phyloP scores from a whole-genome alignment of 441 rosid species.

The Macaranga tanarius region DNA sequence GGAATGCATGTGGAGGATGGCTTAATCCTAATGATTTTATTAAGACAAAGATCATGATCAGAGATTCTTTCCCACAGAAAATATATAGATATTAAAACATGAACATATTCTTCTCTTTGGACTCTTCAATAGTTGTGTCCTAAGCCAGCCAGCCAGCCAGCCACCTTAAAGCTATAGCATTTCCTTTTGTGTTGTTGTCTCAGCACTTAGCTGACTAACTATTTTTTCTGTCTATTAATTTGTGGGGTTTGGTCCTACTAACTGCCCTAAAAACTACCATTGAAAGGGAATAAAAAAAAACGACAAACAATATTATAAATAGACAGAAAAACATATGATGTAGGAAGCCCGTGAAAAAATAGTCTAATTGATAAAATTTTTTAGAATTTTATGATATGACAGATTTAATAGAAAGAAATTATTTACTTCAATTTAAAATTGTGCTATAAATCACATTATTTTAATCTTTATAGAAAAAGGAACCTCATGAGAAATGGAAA shows the following conservation, averaged over 20 bases:
- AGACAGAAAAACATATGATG: background rate
- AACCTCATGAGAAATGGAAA: no score
- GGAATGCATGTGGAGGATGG: no score
- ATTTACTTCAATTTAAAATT: no score
- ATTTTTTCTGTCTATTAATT: background rate
- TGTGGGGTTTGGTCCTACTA: no score
- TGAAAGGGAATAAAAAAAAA: no score
- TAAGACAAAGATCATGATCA: conserved; percentile 9
- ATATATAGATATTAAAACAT: background rate
- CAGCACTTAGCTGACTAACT: background rate
- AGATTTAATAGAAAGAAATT: no score
- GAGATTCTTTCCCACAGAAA: background rate
- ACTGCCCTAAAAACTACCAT: no score
- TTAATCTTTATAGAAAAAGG: no score
- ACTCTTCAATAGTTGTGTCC: background rate
- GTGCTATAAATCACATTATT: no score
- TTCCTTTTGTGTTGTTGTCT: background rate
- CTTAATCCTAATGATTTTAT: background rate
- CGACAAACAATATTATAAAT: background rate
- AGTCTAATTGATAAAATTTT: no score
- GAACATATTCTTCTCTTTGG: background rate
- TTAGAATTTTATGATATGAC: no score
- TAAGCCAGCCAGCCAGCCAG: background rate
- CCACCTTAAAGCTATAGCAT: background rate
- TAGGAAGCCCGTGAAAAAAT: no score